Evolutionary conservation across 1,284 basidiomycete species (phyloP).

Genomic region (Tylopilus sp.): DNA sequence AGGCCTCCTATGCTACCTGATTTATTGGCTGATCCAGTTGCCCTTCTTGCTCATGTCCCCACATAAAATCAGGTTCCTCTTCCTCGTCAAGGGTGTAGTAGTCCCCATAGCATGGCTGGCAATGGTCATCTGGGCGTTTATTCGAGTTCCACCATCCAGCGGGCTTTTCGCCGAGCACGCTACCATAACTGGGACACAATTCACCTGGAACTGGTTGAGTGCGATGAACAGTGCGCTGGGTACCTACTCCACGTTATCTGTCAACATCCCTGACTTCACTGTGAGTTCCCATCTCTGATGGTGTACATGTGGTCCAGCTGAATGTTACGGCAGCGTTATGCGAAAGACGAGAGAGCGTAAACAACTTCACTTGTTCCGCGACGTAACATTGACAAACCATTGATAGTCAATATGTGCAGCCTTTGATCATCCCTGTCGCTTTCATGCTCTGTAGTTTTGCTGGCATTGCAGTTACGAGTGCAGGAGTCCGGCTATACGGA

Average conservation of each 20-base stretch:
- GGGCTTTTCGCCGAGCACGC: constrained; percentile 43
- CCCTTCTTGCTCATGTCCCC: constrained; percentile 65
- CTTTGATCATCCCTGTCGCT: constrained; percentile 55
- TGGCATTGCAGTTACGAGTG: constrained; percentile 55
- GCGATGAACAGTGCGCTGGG: constrained; percentile 56
- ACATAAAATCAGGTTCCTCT: constrained; percentile 57
- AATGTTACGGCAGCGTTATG: constrained; percentile 27
- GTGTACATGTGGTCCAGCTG: background rate
- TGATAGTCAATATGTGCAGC: constrained; percentile 51
- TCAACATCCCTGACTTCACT: constrained; percentile 61
- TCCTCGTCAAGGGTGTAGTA: constrained; percentile 56
- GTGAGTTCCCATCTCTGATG: constrained; percentile 27
- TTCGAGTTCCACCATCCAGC: constrained; percentile 46
- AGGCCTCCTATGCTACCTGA: constrained; percentile 57
- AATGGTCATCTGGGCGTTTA: constrained; percentile 61
- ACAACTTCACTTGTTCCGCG: background rate
- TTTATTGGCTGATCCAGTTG: constrained; percentile 63
- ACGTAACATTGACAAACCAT: constrained; percentile 7
- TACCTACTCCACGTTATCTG: constrained; percentile 48
- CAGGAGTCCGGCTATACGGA: constrained; percentile 44
- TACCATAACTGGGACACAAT: constrained; percentile 31
- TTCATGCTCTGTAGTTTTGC: constrained; percentile 58
- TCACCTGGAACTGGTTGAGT: constrained; percentile 53
- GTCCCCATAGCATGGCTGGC: constrained; percentile 57
- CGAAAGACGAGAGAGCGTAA: constrained; percentile 32